A percentile compares a stretch with the other conserved stretches of the same genome.
Conservation (phyloP, 2,329 filamentous ascomycete genomes). For the Colletotrichum lupini region DNA sequence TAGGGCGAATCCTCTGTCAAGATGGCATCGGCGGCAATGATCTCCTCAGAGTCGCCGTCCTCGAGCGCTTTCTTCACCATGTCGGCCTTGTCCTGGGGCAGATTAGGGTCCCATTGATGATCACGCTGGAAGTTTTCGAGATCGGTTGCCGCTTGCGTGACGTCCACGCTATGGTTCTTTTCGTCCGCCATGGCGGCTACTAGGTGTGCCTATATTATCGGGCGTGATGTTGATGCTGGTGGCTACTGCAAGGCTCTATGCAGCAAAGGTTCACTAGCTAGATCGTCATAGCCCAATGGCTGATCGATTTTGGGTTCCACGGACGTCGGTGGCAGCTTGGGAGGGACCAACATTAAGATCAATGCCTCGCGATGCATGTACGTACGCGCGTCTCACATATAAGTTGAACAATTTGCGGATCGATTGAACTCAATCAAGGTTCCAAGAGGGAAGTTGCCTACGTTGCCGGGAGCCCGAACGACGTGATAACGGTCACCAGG, state of each 20-base stretch:
- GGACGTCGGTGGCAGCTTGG: not conserved
- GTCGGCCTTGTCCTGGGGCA: conserved; percentile 46
- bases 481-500: conserved; percentile 3
- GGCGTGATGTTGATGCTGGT: not conserved
- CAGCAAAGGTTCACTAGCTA: not conserved
- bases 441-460: not conserved
- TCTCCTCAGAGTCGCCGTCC: conserved; percentile 45
- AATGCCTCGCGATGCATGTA: not conserved
- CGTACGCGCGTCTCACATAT: not conserved
- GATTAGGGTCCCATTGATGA: conserved; percentile 49
- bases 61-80: conserved; percentile 44
- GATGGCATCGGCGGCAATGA: conserved; percentile 44
- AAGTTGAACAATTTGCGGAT: not conserved
- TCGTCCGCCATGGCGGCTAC: not conserved
- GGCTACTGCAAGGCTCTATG: not conserved
- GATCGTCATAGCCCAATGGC: not conserved
- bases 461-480: not conserved
- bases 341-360: too few relatives aligned
- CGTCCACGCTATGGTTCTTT: not conserved
- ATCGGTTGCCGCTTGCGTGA: conserved; percentile 27
- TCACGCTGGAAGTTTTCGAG: conserved; percentile 45
- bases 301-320: not conserved
- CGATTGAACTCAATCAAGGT: not conserved
- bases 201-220: not conserved
- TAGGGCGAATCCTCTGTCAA: conserved; percentile 52